A percentile compares a stretch with the other conserved stretches of the same genome.
phyloP scores from a whole-genome alignment of 495 filamentous ascomycete species.

The Xylaria nigripes region DNA sequence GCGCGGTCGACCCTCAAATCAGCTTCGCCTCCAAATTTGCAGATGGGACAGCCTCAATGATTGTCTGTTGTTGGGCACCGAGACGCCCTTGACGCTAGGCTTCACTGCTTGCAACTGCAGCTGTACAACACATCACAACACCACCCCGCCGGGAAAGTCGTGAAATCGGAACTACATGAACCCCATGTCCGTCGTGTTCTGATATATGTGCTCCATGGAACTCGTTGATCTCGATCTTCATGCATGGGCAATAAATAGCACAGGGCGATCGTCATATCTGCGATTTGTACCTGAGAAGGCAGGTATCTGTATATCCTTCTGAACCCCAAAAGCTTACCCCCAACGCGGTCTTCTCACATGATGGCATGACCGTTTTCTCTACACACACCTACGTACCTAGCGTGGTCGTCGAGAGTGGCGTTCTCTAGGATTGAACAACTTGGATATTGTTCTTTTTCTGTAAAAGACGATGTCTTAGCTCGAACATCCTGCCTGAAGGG shows the following conservation, averaged over 20 bases:
- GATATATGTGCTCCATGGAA: conserved; percentile 7
- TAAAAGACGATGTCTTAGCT: conserved; percentile 20
- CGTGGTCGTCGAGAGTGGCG: conserved; percentile 3
- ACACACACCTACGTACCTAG: conserved; percentile 6
- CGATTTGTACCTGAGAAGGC: conserved; percentile 4
- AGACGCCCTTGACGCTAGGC: conserved; percentile 38
- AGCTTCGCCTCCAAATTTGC: conserved; percentile 15
- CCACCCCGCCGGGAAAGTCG: neutral
- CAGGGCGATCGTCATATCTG: neutral
- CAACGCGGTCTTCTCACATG: conserved; percentile 4
- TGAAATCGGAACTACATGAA: conserved; percentile 7
- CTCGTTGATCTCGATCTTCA: conserved; percentile 6
- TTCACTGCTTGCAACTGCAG: conserved; percentile 30
- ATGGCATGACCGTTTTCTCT: conserved; percentile 3
- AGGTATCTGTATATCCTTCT: conserved; percentile 1
- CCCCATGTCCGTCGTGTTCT: conserved; percentile 2
- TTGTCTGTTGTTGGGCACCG: conserved; percentile 39
- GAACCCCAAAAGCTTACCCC: conserved; percentile 3
- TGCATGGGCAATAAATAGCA: conserved; percentile 4
- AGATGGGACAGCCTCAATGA: conserved; percentile 24
- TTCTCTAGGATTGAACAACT: conserved; percentile 66
- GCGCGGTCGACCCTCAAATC: conserved; percentile 24
- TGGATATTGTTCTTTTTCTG: conserved; percentile 99
- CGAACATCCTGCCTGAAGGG: conserved; percentile 7
- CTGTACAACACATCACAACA: conserved; percentile 44